Base-by-base conservation (phyloP, 1,284 basidiomycete species). In the Cutaneotrichosporon spelunceum region DNA sequence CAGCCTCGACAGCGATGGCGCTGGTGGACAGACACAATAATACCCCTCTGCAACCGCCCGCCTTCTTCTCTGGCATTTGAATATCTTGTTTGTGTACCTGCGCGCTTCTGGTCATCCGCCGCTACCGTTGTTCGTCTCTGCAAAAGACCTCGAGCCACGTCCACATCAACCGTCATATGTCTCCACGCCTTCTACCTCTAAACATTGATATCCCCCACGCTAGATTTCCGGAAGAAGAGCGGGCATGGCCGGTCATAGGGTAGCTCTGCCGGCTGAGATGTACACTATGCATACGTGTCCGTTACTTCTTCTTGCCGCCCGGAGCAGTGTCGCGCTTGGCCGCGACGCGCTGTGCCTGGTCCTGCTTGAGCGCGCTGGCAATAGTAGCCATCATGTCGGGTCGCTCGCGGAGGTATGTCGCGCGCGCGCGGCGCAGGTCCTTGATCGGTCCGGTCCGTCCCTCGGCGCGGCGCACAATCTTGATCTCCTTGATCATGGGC, bases 401-500 rank as follows among this genome's bases (percentile, higher is more conserved):
- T 56, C 73, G 66, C 16, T 79, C 76, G 60, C 78, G 73, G 64
- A 79, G 60, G 62, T 74, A 79, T 61, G 76, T 77, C 47, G 75
- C 72, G 64, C 77, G 76, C 13, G 77, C 71, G 53, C 73, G 68
- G 45, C 71, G 68, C 27, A 74, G 65, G 65, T 77, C 72, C 57
- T 61, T 68, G 54, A 76, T 63, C 19, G 70, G 72, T n/a, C 66
- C 68, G 48, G 49, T 68, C 61, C 70, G 69, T 24, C 71, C 72
- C 50, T 76, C 69, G 14, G 77, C 78, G 48, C 64, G 59, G 65
- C 75, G 74, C 61, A 80, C 64, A 36, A 95, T 81, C 79, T 87
- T 87, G 77, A 96, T 88, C 61, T 88, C 86, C 82, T 91, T 92
- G 78, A 96, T 75, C 75, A 90, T 84, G 30, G 93, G 93, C 56